A percentile compares a stretch with the other conserved stretches of the same genome.
These are phyloP conservation scores for Salvia hispanica DNA, from an alignment of 257 asterid species.

Conservation along the genomic window DNA sequence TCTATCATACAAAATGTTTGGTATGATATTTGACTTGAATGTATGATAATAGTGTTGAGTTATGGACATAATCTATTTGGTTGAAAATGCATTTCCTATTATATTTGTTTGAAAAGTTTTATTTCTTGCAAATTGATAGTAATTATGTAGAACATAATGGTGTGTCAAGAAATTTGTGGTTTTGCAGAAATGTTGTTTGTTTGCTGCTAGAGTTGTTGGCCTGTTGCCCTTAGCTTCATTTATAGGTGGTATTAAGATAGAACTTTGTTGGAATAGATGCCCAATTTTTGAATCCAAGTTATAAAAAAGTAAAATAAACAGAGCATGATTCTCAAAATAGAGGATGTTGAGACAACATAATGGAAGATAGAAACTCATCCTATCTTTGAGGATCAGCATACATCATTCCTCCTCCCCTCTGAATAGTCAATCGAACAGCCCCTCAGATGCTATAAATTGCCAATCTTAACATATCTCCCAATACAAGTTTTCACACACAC, in stretches of 20 bases:
- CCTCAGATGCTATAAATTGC: conserved; percentile 26
- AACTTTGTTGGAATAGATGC: not conserved
- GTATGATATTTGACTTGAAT: not conserved
- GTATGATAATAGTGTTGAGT: not conserved
- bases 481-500: not conserved
- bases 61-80: not conserved
- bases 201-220: not conserved
- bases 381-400: conserved; percentile 28
- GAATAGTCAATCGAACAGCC: conserved; percentile 18
- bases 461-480: not conserved
- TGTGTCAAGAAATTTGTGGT: not conserved
- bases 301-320: too few relatives aligned
- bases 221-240: not conserved
- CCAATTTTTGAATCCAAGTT: not conserved
- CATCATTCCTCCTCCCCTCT: not conserved
- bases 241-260: not conserved
- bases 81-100: not conserved
- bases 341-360: not conserved
- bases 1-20: not conserved
- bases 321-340: not conserved
- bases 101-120: not conserved
- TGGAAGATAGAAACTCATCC: not conserved
- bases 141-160: not conserved
- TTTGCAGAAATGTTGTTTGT: not conserved
- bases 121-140: not conserved